A percentile compares a stretch with the other conserved stretches of the same genome.
Evolutionary conservation across 2,329 filamentous ascomycete species (phyloP).

Genomic region (Scedosporium minutisporum): DNA sequence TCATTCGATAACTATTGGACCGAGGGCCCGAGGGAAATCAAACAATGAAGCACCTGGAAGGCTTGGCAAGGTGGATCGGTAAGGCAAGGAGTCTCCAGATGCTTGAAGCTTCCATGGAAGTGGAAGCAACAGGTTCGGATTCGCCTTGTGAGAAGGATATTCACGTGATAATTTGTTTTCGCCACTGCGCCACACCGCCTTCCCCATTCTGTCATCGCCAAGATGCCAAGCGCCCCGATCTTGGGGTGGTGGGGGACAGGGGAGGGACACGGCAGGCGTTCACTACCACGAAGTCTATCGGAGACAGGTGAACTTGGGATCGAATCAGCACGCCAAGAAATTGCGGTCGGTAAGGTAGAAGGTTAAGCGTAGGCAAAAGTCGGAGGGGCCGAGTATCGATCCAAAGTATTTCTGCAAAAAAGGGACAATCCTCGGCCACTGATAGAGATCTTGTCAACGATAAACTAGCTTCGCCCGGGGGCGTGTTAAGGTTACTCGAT

Average conservation of each 20-base stretch:
- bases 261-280: background rate
- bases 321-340: background rate
- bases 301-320: background rate
- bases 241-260: background rate
- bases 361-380: background rate
- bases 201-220: background rate
- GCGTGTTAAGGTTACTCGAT: background rate
- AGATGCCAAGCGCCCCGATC: background rate
- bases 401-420: background rate
- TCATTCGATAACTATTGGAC: background rate
- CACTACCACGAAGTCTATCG: background rate
- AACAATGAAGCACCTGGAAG: background rate
- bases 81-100: background rate
- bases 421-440: no score
- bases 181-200: constrained; percentile 3
- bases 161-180: constrained; percentile 1
- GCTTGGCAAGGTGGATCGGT: constrained; percentile 4
- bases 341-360: background rate
- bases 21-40: background rate
- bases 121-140: background rate
- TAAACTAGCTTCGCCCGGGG: background rate
- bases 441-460: no score
- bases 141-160: background rate
- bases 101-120: background rate
- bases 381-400: background rate